phyloP scores from a whole-genome alignment of 345 rosid species.

The Abelmoschus esculentus region DNA sequence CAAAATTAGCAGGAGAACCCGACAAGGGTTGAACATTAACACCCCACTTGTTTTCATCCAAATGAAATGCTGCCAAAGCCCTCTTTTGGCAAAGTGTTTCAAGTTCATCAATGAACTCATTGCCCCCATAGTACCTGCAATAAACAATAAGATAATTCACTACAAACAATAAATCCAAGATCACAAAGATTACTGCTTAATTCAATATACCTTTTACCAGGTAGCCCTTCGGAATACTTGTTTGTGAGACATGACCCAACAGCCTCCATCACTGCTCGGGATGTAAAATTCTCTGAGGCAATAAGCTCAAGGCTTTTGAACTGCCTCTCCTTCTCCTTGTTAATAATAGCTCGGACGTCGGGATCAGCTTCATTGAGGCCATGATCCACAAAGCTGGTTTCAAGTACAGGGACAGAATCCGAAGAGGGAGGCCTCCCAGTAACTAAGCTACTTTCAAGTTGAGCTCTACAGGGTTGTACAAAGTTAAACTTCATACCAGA shows the following conservation, averaged over 20 bases:
- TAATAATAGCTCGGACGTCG: conserved; percentile 52
- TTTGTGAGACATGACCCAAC: conserved; percentile 94
- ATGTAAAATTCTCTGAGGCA: conserved; percentile 90
- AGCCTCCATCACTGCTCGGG: conserved; percentile 92
- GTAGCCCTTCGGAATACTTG: conserved; percentile 92
- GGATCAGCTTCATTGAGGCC: conserved; percentile 70
- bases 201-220: conserved; percentile 71
- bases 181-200: neutral
- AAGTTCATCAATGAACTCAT: conserved; percentile 79
- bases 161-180: neutral
- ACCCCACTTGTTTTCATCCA: conserved; percentile 76
- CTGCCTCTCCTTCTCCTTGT: conserved; percentile 81
- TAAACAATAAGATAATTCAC: neutral
- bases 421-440: conserved; percentile 48
- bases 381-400: conserved; percentile 45
- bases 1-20: conserved; percentile 71
- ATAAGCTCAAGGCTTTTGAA: conserved; percentile 89
- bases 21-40: conserved; percentile 90
- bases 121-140: conserved; percentile 88
- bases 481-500: conserved; percentile 30
- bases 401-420: conserved; percentile 41
- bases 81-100: conserved; percentile 83
- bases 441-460: conserved; percentile 42
- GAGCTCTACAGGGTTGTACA: conserved; percentile 30
- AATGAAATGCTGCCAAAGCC: conserved; percentile 71